phyloP scores from a whole-genome alignment of 768 basidiomycete genomes.

The Termitomyces sp. region DNA sequence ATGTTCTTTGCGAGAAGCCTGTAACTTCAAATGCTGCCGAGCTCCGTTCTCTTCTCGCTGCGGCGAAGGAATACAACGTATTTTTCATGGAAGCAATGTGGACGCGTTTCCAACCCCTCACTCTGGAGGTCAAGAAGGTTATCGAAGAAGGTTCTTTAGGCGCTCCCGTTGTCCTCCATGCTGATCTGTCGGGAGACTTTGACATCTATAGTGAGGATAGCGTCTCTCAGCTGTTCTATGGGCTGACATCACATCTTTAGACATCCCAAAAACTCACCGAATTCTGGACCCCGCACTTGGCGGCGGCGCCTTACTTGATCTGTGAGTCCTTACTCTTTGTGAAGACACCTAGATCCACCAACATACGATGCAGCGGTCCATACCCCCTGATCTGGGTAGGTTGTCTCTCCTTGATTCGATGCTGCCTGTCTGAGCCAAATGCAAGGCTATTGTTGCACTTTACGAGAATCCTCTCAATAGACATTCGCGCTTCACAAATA shows the following conservation, averaged over 20 bases:
- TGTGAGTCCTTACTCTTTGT: constrained; percentile 43
- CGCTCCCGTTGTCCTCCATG: constrained; percentile 61
- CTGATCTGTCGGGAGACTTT: constrained; percentile 75
- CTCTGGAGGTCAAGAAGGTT: constrained; percentile 59
- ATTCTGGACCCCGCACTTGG: constrained; percentile 78
- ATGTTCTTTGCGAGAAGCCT: constrained; percentile 88
- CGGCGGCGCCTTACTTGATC: constrained; percentile 80
- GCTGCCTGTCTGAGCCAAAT: not conserved
- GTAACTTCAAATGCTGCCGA: constrained; percentile 78
- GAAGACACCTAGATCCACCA: not conserved
- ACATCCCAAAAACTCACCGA: constrained; percentile 64
- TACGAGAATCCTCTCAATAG: constrained; percentile 81
- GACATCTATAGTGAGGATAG: constrained; percentile 53
- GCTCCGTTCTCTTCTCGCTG: constrained; percentile 63
- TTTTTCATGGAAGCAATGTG: constrained; percentile 95
- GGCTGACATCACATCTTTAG: constrained; percentile 27
- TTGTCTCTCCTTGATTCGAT: not conserved
- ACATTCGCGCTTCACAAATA: constrained; percentile 46
- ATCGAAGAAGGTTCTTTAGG: constrained; percentile 64
- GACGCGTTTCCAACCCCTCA: constrained; percentile 79
- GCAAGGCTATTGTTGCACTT: constrained; percentile 68
- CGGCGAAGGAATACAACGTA: constrained; percentile 74
- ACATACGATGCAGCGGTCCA: constrained; percentile 53
- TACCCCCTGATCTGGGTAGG: constrained; percentile 80
- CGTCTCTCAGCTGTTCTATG: not conserved